Evolutionary conservation across 2,329 filamentous ascomycete species (phyloP).

Genomic region (Niveomyces coronatus): DNA sequence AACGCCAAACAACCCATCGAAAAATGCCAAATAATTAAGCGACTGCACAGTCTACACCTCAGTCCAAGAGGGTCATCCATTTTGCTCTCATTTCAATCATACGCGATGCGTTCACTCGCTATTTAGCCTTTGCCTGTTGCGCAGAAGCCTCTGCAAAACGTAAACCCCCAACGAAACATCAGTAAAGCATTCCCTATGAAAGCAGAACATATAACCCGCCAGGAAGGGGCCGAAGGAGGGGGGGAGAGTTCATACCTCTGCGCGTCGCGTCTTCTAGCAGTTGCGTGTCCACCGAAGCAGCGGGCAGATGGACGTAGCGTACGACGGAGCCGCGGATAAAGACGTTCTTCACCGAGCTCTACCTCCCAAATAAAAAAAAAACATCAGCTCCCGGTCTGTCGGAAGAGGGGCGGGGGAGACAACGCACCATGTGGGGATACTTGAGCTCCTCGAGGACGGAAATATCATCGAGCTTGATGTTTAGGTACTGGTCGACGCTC

Average conservation of each 20-base stretch:
- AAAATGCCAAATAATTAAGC: too few relatives aligned
- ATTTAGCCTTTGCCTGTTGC: constrained; percentile 47
- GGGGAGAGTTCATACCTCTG: constrained; percentile 69
- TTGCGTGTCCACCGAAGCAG: constrained; percentile 71
- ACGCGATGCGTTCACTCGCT: constrained; percentile 16
- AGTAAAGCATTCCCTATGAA: too few relatives aligned
- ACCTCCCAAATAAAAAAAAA: background rate
- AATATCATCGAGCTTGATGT: constrained; percentile 97
- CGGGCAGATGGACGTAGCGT: constrained; percentile 81
- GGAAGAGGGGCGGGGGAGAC: background rate
- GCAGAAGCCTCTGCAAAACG: constrained; percentile 41
- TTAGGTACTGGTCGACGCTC: constrained; percentile 96
- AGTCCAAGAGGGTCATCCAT: background rate
- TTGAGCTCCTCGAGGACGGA: constrained; percentile 85
- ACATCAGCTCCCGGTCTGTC: background rate
- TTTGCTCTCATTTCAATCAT: background rate
- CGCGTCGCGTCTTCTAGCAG: constrained; percentile 84
- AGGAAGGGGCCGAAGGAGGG: too few relatives aligned
- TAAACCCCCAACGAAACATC: constrained; percentile 5
- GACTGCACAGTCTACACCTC: constrained; percentile 5
- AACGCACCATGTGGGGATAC: constrained; percentile 77
- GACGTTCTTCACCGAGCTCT: constrained; percentile 82
- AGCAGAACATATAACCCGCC: too few relatives aligned
- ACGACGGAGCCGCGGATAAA: constrained; percentile 92
- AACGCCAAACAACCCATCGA: constrained; percentile 10